These are phyloP conservation scores for Verticillium albo-atrum DNA, from an alignment of 2,329 filamentous ascomycete species.

Conservation along the genomic window DNA sequence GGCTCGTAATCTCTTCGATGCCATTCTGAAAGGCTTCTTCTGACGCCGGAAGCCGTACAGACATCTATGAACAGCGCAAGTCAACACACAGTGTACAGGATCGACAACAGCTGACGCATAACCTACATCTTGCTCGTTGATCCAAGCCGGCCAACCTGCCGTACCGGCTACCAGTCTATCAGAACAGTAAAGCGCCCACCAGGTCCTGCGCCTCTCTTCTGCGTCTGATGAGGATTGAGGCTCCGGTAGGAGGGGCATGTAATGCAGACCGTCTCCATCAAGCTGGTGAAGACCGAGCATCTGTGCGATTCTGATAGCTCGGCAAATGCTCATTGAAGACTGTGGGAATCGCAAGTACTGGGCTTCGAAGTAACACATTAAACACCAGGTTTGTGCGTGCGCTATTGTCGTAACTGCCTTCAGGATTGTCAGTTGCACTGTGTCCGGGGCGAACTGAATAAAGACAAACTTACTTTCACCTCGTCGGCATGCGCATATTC, in stretches of 20 bases:
- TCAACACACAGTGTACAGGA: too few relatives aligned
- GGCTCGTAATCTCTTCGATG: constrained; percentile 44
- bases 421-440: constrained; percentile 9
- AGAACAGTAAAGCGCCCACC: constrained; percentile 61
- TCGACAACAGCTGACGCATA: too few relatives aligned
- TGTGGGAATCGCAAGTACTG: constrained; percentile 65
- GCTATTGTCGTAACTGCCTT: constrained; percentile 40
- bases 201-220: constrained; percentile 63
- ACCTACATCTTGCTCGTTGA: constrained; percentile 56
- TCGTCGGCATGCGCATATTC: constrained; percentile 14
- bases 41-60: constrained; percentile 57
- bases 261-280: too few relatives aligned
- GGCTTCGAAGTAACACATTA: constrained; percentile 61
- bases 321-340: constrained; percentile 63
- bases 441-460: background rate
- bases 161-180: constrained; percentile 65
- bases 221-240: constrained; percentile 63
- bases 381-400: constrained; percentile 58
- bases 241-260: constrained; percentile 40
- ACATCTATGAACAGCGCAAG: constrained; percentile 27
- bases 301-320: constrained; percentile 53
- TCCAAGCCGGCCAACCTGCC: constrained; percentile 64
- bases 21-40: constrained; percentile 58
- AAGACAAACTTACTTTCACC: constrained; percentile 2
- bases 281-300: constrained; percentile 64